Conservation (phyloP, 2,329 filamentous ascomycete species). For the Talaromyces sp. region DNA sequence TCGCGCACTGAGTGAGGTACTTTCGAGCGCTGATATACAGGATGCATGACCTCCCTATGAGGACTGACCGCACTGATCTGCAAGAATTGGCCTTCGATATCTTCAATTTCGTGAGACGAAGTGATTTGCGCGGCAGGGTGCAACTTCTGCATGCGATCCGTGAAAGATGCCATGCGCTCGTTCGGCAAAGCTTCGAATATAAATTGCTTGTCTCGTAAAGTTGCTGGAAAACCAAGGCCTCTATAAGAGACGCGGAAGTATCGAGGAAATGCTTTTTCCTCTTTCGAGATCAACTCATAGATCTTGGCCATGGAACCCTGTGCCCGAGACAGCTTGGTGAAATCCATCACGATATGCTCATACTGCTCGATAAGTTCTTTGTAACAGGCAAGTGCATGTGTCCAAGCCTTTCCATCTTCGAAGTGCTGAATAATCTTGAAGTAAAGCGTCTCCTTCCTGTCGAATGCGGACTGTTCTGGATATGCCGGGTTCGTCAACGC, state of each 20-base stretch:
- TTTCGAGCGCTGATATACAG: conserved; percentile 82
- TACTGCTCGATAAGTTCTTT: conserved; percentile 90
- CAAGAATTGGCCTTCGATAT: conserved; percentile 86
- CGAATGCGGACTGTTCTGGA: conserved; percentile 79
- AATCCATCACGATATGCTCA: conserved; percentile 84
- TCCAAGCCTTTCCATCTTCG: conserved; percentile 92
- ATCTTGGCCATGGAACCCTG: conserved; percentile 89
- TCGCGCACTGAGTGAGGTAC: conserved; percentile 81
- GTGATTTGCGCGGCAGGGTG: conserved; percentile 82
- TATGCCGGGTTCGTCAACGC: conserved; percentile 71
- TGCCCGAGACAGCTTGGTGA: conserved; percentile 81
- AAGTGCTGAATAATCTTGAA: conserved; percentile 94
- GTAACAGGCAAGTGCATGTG: conserved; percentile 80
- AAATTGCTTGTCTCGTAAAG: conserved; percentile 82
- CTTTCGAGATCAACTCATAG: conserved; percentile 81
- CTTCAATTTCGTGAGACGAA: conserved; percentile 64
- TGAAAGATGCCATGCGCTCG: conserved; percentile 76
- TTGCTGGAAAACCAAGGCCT: conserved; percentile 79
- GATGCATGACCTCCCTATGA: conserved; percentile 76
- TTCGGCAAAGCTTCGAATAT: conserved; percentile 78
- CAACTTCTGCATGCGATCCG: conserved; percentile 86
- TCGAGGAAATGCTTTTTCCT: conserved; percentile 70
- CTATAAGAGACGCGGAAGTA: conserved; percentile 91
- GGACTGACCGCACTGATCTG: conserved; percentile 76
- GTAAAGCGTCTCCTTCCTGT: conserved; percentile 87